Conservation (phyloP, 1,284 basidiomycete genomes). For the Paramarasmius palmivorus region DNA sequence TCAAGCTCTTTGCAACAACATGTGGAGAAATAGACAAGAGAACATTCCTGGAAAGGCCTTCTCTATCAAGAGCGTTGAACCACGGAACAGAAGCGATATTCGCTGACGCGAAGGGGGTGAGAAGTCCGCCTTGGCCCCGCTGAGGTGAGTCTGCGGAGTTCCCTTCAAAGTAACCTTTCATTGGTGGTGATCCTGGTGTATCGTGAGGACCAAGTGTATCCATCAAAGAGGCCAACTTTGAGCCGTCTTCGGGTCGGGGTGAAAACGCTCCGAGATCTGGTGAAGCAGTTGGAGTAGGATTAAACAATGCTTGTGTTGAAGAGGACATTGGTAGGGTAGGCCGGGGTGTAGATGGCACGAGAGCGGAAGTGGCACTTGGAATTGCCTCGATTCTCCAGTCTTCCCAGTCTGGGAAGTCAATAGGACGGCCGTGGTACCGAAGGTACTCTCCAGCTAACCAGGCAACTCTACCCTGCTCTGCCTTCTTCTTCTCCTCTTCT, state of each 20-base stretch:
- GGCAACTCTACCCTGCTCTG: slow-evolving; percentile 44
- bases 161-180: slow-evolving; percentile 26
- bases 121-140: slow-evolving; percentile 7
- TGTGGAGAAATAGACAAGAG: slow-evolving; percentile 58
- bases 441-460: slow-evolving; percentile 72
- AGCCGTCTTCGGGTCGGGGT: slow-evolving; percentile 51
- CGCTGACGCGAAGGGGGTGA: slow-evolving; percentile 15
- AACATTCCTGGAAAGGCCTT: slow-evolving; percentile 70
- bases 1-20: slow-evolving; percentile 59
- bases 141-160: slow-evolving; percentile 14
- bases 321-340: slow-evolving; percentile 43
- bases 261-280: slow-evolving; percentile 60
- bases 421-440: slow-evolving; percentile 52
- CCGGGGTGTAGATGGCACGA: slow-evolving; percentile 16
- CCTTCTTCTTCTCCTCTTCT: slow-evolving; percentile 38
- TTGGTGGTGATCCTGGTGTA: slow-evolving; percentile 18
- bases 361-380: slow-evolving; percentile 34
- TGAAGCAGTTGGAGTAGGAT: slow-evolving; percentile 47
- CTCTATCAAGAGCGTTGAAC: slow-evolving; percentile 48
- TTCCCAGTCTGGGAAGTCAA: slow-evolving; percentile 57
- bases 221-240: slow-evolving; percentile 41
- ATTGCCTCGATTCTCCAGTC: slow-evolving; percentile 54
- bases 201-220: slow-evolving; percentile 40
- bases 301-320: slow-evolving; percentile 53
- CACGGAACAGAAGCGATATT: slow-evolving; percentile 34